Conservation (phyloP, 1,139 yeast genomes). For the Candida pseudoviswanathii region DNA sequence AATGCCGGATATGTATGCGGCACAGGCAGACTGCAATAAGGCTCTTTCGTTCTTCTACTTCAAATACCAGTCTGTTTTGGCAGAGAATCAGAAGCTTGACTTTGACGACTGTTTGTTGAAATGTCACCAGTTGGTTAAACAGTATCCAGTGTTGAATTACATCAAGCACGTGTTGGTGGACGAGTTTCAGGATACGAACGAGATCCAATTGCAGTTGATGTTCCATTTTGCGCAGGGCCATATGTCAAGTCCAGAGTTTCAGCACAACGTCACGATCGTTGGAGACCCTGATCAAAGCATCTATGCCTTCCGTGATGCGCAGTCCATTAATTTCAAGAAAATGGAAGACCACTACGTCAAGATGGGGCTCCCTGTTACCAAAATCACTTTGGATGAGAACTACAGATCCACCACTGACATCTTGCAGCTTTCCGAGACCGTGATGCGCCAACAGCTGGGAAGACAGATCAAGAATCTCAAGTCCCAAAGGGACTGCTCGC, state of each 20-base stretch:
- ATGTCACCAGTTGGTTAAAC: slow-evolving; percentile 52
- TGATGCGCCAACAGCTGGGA: slow-evolving; percentile 63
- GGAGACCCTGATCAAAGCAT: slow-evolving; percentile 98
- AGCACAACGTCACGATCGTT: slow-evolving; percentile 71
- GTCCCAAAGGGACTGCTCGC: slow-evolving; percentile 45
- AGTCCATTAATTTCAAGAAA: slow-evolving; percentile 61
- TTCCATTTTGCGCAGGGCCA: slow-evolving; percentile 54
- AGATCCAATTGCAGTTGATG: slow-evolving; percentile 71
- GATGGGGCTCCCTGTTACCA: slow-evolving; percentile 20
- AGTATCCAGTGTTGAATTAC: slow-evolving; percentile 46
- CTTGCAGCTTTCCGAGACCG: slow-evolving; percentile 60
- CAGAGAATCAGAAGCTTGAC: slow-evolving; percentile 53
- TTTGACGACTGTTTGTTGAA: slow-evolving; percentile 80
- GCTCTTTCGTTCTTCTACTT: slow-evolving; percentile 42
- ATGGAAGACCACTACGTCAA: slow-evolving; percentile 53
- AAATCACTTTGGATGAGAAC: slow-evolving; percentile 61
- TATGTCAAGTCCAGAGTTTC: slow-evolving; percentile 21
- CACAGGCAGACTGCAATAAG: slow-evolving; percentile 13
- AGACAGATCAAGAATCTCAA: slow-evolving; percentile 46
- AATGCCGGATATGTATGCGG: slow-evolving; percentile 36
- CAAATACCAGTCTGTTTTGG: slow-evolving; percentile 54
- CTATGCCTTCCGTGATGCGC: slow-evolving; percentile 85
- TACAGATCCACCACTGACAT: slow-evolving; percentile 80
- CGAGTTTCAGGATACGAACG: slow-evolving; percentile 92
- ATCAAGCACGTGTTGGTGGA: slow-evolving; percentile 81